phyloP scores from a whole-genome alignment of 208 protist species.

The Trichomonas vaginalis region DNA sequence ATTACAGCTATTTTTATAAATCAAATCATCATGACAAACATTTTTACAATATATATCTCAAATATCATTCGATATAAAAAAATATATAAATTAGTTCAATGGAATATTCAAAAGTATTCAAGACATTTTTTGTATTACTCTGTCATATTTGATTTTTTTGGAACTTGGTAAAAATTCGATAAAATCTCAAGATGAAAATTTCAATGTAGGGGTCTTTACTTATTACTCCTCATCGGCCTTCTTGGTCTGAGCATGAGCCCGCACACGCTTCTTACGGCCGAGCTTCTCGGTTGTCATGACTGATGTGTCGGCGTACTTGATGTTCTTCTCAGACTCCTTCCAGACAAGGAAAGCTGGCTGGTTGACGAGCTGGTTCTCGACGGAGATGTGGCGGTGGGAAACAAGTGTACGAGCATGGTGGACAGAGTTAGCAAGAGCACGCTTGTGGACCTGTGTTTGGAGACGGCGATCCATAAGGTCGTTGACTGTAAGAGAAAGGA shows the following conservation, averaged over 20 bases:
- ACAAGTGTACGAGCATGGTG: constrained; percentile 98
- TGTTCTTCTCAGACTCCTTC: neutral
- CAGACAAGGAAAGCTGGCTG: constrained; percentile 9
- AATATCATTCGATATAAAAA: too few species aligned
- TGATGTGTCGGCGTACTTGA: neutral
- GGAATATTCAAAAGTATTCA: too few species aligned
- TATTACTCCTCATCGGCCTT: neutral
- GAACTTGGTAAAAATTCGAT: neutral
- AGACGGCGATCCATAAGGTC: constrained; percentile 98
- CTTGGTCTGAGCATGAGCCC: neutral
- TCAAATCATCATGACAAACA: too few species aligned
- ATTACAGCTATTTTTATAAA: too few species aligned
- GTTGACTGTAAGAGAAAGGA: constrained; percentile 86
- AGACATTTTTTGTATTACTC: too few species aligned
- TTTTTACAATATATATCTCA: too few species aligned
- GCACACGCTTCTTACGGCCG: neutral
- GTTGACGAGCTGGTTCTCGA: neutral
- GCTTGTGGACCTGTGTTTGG: constrained; percentile 93
- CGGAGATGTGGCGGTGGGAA: constrained; percentile 86
- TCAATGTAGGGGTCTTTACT: neutral
- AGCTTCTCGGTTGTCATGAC: neutral
- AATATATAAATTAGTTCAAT: too few species aligned
- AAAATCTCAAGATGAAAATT: too few species aligned
- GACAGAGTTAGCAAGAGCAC: constrained; percentile 91
- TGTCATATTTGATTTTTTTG: neutral